A percentile compares a stretch with the other conserved stretches of the same genome.
Conservation (phyloP, 192 early-diverging fungal species). For the Podila minutissima region DNA sequence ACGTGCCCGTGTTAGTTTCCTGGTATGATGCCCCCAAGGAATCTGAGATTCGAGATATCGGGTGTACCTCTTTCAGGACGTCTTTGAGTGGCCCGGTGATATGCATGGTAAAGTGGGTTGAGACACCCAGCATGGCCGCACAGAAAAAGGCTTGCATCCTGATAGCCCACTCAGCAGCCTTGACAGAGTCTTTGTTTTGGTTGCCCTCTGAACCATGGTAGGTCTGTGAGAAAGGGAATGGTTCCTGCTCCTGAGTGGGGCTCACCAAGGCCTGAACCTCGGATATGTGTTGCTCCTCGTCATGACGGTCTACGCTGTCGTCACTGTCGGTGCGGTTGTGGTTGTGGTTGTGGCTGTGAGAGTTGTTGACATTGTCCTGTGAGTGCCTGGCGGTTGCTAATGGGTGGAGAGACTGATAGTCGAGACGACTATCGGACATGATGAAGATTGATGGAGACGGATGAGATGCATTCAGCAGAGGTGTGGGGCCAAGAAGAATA, state of each 20-base stretch:
- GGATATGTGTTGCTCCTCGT: constrained; percentile 15
- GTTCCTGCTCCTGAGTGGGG: constrained; percentile 12
- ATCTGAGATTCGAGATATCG: neutral
- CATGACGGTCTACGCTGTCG: neutral
- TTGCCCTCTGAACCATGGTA: constrained; percentile 1
- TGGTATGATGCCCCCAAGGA: neutral
- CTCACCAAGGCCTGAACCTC: constrained; percentile 34
- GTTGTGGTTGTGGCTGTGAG: neutral
- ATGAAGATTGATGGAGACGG: neutral
- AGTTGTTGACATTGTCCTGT: neutral
- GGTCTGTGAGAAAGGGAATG: constrained; percentile 1
- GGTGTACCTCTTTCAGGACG: constrained; percentile 75
- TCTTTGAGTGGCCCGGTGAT: constrained; percentile 79
- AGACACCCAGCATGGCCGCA: constrained; percentile 60
- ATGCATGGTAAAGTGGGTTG: constrained; percentile 79
- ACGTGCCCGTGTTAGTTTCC: too few relatives aligned
- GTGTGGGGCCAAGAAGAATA: neutral
- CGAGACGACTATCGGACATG: constrained; percentile 41
- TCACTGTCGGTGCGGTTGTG: neutral
- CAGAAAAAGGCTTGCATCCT: constrained; percentile 41
- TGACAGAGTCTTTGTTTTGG: constrained; percentile 7
- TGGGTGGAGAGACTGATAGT: constrained; percentile 31
- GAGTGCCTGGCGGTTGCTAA: neutral
- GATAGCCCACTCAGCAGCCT: constrained; percentile 29
- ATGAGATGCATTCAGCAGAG: neutral